Evolutionary conservation across 257 asterid genomes (phyloP), one percentile per base, ranked within the genome.

Genomic region (Nicotiana tomentosiformis): DNA sequence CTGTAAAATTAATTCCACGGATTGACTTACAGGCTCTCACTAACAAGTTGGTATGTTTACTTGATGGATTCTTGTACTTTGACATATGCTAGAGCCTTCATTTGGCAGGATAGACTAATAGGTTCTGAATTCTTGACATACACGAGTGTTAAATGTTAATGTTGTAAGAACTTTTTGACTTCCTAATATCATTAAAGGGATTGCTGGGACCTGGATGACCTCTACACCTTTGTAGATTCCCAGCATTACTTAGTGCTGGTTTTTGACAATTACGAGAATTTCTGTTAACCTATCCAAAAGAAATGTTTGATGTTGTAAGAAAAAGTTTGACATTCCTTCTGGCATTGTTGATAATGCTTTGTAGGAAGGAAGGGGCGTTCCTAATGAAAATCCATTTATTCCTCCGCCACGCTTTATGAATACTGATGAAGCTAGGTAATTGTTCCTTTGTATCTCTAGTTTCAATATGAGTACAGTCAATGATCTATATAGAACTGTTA

Each of bases 341-440:
- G 26, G 62, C 26, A 1, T 7, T 74, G 77, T 76, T 81, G 77
- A 60, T 30, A 62, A 82, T 74, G 80, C 9, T 82, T 82, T 90
- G 57, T 90, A 96, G 99, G 99, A 96, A 87, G 99, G 97, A 57
- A 93, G 97, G 85, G 98, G 93, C 66, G 96, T 91, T 80, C 97
- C 92, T 55, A 94, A 94, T 92, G 90, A 90, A 70, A 96, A 94
- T 81, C 86, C 98, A 35, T 94, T 93, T 81, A 90, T 90, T 15
- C 94, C 98, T 10, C 97, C 98, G 53, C 96, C 98, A 67, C 92
- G 98, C 56, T 90, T 92, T 85, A 85, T 96, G 98, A 94, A 92
- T 89, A 89, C 91, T 51, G 98, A 93, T 80, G 98, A 94, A 89
- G 97, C 97, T 65, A 90, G 98, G 98, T 96, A 93, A 81, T 62